These are phyloP conservation scores for Dissophora ornata DNA, from an alignment of 192 early-diverging fungal genomes.

Conservation along the genomic window DNA sequence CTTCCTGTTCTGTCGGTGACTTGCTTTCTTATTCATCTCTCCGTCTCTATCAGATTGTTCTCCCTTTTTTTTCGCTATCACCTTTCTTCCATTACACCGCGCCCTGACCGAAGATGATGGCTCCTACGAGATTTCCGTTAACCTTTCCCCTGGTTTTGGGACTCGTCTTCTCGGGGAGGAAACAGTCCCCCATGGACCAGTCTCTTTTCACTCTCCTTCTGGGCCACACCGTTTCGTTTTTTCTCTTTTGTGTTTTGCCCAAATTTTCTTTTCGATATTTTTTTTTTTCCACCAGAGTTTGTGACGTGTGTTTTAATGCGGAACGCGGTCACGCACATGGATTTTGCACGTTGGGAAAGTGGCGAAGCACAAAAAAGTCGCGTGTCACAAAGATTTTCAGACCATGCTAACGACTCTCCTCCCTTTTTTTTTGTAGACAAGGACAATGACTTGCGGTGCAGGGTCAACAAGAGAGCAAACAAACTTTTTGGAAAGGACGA, in stretches of 20 bases:
- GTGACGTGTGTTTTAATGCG: slow-evolving; percentile 34
- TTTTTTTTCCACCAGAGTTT: slow-evolving; percentile 16
- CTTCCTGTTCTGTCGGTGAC: too few relatives aligned
- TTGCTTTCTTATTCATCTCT: not conserved
- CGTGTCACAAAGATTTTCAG: not conserved
- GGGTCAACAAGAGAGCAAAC: slow-evolving; percentile 81
- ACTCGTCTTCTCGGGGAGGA: slow-evolving; percentile 15
- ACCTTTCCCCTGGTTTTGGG: not conserved
- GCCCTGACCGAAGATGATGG: too few relatives aligned
- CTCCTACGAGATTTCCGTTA: too few relatives aligned
- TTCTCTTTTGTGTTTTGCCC: slow-evolving; percentile 9
- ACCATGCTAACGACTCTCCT: not conserved
- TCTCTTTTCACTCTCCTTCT: not conserved
- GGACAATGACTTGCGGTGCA: slow-evolving; percentile 81
- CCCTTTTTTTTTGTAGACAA: slow-evolving; percentile 60
- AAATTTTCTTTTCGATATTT: slow-evolving; percentile 7
- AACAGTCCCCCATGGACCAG: slow-evolving; percentile 9
- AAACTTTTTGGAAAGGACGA: slow-evolving; percentile 70
- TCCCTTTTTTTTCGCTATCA: too few relatives aligned
- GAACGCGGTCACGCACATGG: too few relatives aligned
- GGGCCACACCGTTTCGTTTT: not conserved
- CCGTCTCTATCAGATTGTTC: too few relatives aligned
- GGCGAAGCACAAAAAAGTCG: slow-evolving; percentile 29
- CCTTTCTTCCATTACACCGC: too few relatives aligned
- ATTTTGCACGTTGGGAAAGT: slow-evolving; percentile 8